A percentile compares a stretch with the other conserved stretches of the same genome.
Evolutionary conservation across 768 basidiomycete species (phyloP).

Genomic region (Coprinopsis sp.): DNA sequence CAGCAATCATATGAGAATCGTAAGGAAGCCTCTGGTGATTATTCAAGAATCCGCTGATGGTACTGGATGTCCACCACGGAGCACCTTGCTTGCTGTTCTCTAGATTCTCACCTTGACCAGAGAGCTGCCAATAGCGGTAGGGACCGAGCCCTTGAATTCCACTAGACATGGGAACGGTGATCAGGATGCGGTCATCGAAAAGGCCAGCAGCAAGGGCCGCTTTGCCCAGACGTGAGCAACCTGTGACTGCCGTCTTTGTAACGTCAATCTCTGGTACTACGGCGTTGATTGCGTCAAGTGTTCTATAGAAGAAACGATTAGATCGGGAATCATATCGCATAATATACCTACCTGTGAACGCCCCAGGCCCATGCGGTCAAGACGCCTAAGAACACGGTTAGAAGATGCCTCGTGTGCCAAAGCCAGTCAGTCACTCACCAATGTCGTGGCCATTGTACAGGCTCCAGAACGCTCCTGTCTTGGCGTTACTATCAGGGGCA

Average conservation of each 20-base stretch:
- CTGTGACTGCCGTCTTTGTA: constrained; percentile 31
- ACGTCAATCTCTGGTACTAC: constrained; percentile 30
- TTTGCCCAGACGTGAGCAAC: constrained; percentile 21
- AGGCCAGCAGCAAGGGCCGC: constrained; percentile 11
- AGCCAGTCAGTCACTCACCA: constrained; percentile 2
- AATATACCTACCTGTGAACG: too few species aligned
- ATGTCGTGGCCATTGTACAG: constrained; percentile 16
- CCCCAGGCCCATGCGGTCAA: constrained; percentile 42
- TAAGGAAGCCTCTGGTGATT: constrained; percentile 9
- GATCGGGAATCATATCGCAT: too few species aligned
- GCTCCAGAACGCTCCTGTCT: constrained; percentile 29
- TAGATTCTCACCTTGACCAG: constrained; percentile 10
- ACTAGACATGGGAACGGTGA: constrained; percentile 15
- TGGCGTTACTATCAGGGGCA: constrained; percentile 11
- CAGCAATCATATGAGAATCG: constrained; percentile 10
- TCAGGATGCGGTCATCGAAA: constrained; percentile 11
- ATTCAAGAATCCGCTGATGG: constrained; percentile 11
- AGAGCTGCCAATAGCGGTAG: constrained; percentile 11
- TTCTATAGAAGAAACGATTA: too few species aligned
- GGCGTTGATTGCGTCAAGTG: constrained; percentile 34
- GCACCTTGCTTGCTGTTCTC: constrained; percentile 11
- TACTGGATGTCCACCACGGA: constrained; percentile 11
- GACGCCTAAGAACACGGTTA: too few species aligned
- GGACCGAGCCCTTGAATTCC: constrained; percentile 14
- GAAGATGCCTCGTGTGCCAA: too few species aligned